These are phyloP conservation scores for Urostyla sp. DNA, from an alignment of 73 alveolate species.

Conservation along the genomic window DNA sequence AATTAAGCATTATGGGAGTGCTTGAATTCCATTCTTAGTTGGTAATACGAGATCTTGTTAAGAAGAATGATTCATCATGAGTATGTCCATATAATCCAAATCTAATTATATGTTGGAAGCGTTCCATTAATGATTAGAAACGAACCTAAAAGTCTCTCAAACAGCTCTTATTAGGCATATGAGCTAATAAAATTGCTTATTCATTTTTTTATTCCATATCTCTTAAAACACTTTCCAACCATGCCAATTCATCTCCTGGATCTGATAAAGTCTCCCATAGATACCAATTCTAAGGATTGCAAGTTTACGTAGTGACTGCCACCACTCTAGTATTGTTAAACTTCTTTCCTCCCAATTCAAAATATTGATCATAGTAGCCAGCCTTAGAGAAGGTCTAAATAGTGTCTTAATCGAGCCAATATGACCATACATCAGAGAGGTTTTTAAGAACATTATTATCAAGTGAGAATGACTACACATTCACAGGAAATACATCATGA, in stretches of 20 bases:
- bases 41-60: neutral
- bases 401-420: conserved; percentile 60
- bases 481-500: conserved; percentile 86
- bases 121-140: conserved; percentile 53
- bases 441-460: conserved; percentile 4
- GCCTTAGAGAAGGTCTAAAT: conserved; percentile 29
- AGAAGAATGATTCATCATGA: conserved; percentile 59
- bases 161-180: conserved; percentile 48
- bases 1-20: neutral
- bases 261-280: conserved; percentile 47
- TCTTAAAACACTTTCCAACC: conserved; percentile 62
- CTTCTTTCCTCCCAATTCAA: conserved; percentile 1
- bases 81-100: conserved; percentile 61
- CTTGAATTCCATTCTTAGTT: neutral
- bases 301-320: conserved; percentile 58
- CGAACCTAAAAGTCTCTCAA: conserved; percentile 52
- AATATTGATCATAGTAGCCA: conserved; percentile 55
- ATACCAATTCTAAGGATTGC: conserved; percentile 56
- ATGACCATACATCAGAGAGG: conserved; percentile 14
- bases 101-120: conserved; percentile 65
- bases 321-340: conserved; percentile 43
- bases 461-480: conserved; percentile 29
- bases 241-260: conserved; percentile 61
- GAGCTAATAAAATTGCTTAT: conserved; percentile 54
- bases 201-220: conserved; percentile 53